A percentile compares a stretch with the other conserved stretches of the same genome.
These are phyloP conservation scores for Malus asiatica DNA, from an alignment of 306 rosid genomes.

Conservation along the genomic window DNA sequence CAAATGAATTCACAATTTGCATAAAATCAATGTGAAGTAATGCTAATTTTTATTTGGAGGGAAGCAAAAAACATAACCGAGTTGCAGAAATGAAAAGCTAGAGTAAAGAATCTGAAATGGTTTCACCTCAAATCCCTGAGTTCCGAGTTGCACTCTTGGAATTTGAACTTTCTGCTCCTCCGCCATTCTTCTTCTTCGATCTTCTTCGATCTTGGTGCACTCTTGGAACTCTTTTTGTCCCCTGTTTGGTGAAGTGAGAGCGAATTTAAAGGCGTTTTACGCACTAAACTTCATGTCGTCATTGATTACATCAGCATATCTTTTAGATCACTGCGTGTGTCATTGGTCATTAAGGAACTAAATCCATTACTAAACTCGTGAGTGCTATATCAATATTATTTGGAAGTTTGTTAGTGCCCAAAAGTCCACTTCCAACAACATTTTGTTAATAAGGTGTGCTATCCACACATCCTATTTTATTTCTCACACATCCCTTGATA, in stretches of 20 bases:
- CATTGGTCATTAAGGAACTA: not conserved
- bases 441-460: too few relatives aligned
- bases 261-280: not conserved
- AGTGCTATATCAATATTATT: too few relatives aligned
- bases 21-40: not conserved
- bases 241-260: not conserved
- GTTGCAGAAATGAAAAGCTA: not conserved
- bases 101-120: not conserved
- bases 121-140: constrained; percentile 42
- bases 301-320: not conserved
- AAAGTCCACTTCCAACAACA: too few relatives aligned
- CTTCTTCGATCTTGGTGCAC: not conserved
- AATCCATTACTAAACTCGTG: not conserved
- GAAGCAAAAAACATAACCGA: not conserved
- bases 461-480: too few relatives aligned
- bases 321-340: not conserved
- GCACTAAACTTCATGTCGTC: not conserved
- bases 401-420: too few relatives aligned
- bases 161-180: constrained; percentile 1
- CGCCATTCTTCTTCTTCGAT: constrained; percentile 20
- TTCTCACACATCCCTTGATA: too few relatives aligned
- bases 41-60: not conserved
- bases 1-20: not conserved
- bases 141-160: constrained; percentile 41
- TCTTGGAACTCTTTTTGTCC: not conserved